Conservation (phyloP, 2,329 filamentous ascomycete species). For the Aspergillus felis region DNA sequence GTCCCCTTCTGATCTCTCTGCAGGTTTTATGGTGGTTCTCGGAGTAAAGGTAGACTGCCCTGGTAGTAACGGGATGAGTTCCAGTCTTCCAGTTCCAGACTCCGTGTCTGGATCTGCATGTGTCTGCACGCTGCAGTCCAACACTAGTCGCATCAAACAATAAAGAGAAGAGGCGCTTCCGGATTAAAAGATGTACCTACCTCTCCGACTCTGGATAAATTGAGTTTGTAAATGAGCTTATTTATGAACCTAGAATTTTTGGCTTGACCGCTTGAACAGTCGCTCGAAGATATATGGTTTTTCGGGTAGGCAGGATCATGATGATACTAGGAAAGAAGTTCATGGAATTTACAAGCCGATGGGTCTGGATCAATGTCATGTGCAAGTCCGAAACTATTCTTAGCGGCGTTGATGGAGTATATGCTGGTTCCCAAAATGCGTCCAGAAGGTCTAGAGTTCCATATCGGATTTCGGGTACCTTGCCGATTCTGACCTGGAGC, state of each 20-base stretch:
- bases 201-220: background rate
- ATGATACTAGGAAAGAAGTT: conserved; percentile 5
- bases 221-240: background rate
- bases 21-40: background rate
- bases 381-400: conserved; percentile 14
- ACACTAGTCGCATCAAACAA: background rate
- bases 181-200: background rate
- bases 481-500: conserved; percentile 4
- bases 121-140: too few relatives aligned
- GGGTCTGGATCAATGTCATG: conserved; percentile 15
- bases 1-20: conserved; percentile 8
- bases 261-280: background rate
- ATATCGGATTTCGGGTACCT: conserved; percentile 2
- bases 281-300: background rate
- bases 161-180: too few relatives aligned
- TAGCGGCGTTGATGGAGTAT: conserved; percentile 3
- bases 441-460: background rate
- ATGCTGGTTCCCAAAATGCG: background rate
- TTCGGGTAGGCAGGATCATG: too few relatives aligned
- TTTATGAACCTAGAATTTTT: background rate
- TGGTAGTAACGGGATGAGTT: background rate
- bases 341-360: conserved; percentile 10
- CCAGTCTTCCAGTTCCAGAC: background rate
- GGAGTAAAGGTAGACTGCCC: background rate
- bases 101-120: background rate